A percentile compares a stretch with the other conserved stretches of the same genome.
Conservation (phyloP, 1,139 yeast genomes). For the Magnusiomyces tetraspermus region DNA sequence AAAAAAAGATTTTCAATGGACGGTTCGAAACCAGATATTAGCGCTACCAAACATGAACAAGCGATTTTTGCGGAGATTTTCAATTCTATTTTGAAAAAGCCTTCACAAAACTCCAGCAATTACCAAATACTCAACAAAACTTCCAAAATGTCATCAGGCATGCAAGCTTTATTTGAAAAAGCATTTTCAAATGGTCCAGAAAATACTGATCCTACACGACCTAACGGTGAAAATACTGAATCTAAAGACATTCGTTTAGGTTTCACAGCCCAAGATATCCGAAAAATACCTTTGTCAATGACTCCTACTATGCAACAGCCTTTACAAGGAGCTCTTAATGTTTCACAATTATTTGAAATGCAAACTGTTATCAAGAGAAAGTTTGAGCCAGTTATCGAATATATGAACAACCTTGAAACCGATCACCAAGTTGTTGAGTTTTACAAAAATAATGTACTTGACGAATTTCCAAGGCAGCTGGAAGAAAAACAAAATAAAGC, state of each 20-base stretch:
- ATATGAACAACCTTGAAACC: constrained; percentile 23
- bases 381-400: constrained; percentile 20
- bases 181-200: constrained; percentile 5
- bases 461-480: background rate
- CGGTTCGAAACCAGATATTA: constrained; percentile 7
- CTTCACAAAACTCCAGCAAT: constrained; percentile 4
- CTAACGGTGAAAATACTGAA: background rate
- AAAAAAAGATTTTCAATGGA: background rate
- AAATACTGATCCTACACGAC: background rate
- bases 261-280: constrained; percentile 18
- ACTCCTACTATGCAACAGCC: constrained; percentile 16
- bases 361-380: constrained; percentile 12
- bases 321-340: constrained; percentile 1
- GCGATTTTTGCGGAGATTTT: constrained; percentile 22
- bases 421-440: constrained; percentile 25
- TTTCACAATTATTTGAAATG: constrained; percentile 6
- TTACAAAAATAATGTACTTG: constrained; percentile 19
- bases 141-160: constrained; percentile 10
- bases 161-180: constrained; percentile 23
- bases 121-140: constrained; percentile 5
- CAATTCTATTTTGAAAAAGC: constrained; percentile 20
- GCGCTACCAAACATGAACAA: constrained; percentile 22
- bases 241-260: constrained; percentile 17
- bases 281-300: constrained; percentile 19
- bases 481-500: background rate